These are phyloP conservation scores for Mycena leptocephala DNA, from an alignment of 768 basidiomycete genomes.

Conservation along the genomic window DNA sequence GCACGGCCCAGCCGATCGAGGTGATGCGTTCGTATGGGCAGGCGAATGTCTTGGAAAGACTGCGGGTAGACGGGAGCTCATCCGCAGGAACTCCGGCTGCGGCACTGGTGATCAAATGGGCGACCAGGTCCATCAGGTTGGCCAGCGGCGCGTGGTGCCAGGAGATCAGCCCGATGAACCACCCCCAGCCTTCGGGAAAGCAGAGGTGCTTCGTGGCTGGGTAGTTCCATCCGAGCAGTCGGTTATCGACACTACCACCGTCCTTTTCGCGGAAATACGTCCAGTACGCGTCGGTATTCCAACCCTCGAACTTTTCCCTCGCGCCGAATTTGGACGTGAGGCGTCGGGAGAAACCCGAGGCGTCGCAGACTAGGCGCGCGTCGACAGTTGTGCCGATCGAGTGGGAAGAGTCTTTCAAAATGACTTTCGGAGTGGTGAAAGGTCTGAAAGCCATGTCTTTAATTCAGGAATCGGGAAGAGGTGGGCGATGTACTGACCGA, in stretches of 20 bases:
- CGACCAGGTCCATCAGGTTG: constrained; percentile 28
- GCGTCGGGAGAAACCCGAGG: too few species aligned
- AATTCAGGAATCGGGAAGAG: too few species aligned
- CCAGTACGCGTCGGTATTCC: constrained; percentile 24
- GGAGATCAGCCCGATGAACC: constrained; percentile 26
- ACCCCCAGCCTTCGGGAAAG: constrained; percentile 29
- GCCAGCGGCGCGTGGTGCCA: constrained; percentile 18
- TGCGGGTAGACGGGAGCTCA: too few species aligned
- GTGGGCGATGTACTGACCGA: too few species aligned
- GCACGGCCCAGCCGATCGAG: too few species aligned
- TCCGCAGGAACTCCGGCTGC: too few species aligned
- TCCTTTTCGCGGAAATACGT: constrained; percentile 19
- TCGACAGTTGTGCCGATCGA: neutral
- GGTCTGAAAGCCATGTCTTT: too few species aligned
- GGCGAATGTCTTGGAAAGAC: too few species aligned
- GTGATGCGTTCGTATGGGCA: too few species aligned
- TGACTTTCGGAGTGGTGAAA: constrained; percentile 17
- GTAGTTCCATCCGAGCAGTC: too few species aligned
- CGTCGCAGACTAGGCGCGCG: constrained; percentile 20
- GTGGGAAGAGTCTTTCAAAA: constrained; percentile 19
- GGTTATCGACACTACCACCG: neutral
- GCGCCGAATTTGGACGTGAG: constrained; percentile 15
- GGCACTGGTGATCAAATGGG: too few species aligned
- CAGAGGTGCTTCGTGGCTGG: too few species aligned
- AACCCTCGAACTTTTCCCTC: constrained; percentile 13